phyloP scores from a whole-genome alignment of 805 yeast species.

The Metschnikowia proteae region DNA sequence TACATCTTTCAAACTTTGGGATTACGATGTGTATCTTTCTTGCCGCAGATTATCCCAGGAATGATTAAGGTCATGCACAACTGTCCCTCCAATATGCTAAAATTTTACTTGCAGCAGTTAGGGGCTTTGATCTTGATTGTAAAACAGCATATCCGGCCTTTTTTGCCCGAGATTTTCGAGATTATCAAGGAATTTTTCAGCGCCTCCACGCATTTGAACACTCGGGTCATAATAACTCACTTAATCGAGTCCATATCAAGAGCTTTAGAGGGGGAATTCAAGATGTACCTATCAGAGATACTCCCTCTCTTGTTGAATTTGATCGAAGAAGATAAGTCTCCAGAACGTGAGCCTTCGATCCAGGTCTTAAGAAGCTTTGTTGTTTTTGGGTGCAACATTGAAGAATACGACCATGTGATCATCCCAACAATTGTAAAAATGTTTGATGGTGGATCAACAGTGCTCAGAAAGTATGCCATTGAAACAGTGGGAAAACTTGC shows the following conservation, averaged over 20 bases:
- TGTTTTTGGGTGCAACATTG: constrained; percentile 81
- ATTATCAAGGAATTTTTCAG: constrained; percentile 72
- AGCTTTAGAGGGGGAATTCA: constrained; percentile 91
- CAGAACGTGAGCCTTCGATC: constrained; percentile 56
- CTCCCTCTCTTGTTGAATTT: constrained; percentile 73
- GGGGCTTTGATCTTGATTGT: constrained; percentile 77
- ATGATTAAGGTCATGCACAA: constrained; percentile 78
- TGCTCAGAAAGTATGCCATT: constrained; percentile 68
- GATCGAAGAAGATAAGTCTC: constrained; percentile 67
- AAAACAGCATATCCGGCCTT: constrained; percentile 85
- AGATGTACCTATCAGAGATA: constrained; percentile 72
- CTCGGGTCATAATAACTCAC: constrained; percentile 76
- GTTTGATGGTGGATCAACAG: constrained; percentile 66
- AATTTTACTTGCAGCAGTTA: constrained; percentile 85
- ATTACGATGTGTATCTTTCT: constrained; percentile 80
- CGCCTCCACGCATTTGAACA: constrained; percentile 40
- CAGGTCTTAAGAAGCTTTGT: constrained; percentile 81
- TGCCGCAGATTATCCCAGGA: constrained; percentile 86
- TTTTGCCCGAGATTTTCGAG: constrained; percentile 67
- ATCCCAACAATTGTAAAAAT: constrained; percentile 81
- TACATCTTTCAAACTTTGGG: constrained; percentile 88
- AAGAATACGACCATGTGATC: constrained; percentile 81
- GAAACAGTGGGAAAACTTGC: constrained; percentile 80
- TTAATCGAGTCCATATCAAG: constrained; percentile 80
- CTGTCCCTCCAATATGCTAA: constrained; percentile 74